phyloP scores from a whole-genome alignment of 306 rosid genomes.

The Dryas drummondii region DNA sequence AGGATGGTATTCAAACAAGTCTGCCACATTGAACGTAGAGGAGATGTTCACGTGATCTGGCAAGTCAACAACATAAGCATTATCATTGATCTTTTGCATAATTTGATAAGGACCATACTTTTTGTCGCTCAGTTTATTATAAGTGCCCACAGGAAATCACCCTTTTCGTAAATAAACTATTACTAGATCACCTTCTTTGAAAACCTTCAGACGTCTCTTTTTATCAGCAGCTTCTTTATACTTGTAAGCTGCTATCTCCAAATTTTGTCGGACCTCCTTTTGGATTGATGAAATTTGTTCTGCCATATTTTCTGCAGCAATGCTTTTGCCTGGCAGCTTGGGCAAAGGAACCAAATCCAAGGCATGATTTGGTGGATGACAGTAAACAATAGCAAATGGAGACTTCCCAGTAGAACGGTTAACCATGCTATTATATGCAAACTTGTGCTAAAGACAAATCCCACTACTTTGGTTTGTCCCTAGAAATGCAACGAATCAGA shows the following conservation, averaged over 20 bases:
- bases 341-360: too few relatives aligned
- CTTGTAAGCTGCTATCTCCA: too few relatives aligned
- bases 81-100: neutral
- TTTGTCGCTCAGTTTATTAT: neutral
- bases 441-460: neutral
- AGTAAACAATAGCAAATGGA: neutral
- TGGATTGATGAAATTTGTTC: neutral
- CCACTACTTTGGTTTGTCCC: too few relatives aligned
- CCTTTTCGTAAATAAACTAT: neutral
- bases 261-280: neutral
- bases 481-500: too few relatives aligned
- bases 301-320: neutral
- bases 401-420: neutral
- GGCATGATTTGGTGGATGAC: neutral
- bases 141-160: neutral
- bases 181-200: neutral
- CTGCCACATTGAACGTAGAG: too few relatives aligned
- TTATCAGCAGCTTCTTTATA: too few relatives aligned
- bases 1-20: too few relatives aligned
- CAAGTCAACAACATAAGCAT: neutral
- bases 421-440: neutral
- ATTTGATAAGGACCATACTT: neutral
- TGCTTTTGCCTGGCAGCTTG: neutral
- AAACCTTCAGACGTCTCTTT: neutral
- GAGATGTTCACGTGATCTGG: neutral